A percentile compares a stretch with the other conserved stretches of the same genome.
Evolutionary conservation across 2,329 filamentous ascomycete genomes (phyloP).

Genomic region (Aspergillus arachidicola): DNA sequence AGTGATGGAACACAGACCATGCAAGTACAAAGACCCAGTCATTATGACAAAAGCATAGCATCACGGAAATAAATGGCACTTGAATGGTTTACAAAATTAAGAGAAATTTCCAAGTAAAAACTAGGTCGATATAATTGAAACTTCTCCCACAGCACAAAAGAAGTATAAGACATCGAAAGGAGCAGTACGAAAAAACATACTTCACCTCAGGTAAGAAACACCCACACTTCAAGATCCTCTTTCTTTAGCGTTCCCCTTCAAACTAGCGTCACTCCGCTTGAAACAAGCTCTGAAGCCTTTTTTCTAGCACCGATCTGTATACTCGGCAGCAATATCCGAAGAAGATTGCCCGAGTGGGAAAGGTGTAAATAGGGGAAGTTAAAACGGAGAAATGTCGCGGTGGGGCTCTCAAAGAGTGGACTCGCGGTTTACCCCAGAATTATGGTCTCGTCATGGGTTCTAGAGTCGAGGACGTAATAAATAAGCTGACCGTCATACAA

Average conservation of each 20-base stretch:
- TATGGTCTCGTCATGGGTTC: neutral
- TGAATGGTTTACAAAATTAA: neutral
- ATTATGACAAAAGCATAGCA: neutral
- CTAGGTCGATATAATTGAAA: neutral
- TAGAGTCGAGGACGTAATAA: neutral
- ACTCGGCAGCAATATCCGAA: conserved; percentile 1
- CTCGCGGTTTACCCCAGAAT: neutral
- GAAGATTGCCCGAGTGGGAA: conserved; percentile 5
- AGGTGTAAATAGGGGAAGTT: conserved; percentile 8
- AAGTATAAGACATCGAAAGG: neutral
- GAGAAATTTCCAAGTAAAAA: neutral
- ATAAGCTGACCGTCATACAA: neutral
- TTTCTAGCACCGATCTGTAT: neutral
- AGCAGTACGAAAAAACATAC: neutral
- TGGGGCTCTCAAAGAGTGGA: conserved; percentile 4
- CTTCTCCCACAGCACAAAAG: neutral
- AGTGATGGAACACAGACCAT: neutral
- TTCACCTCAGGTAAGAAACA: neutral
- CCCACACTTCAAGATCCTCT: neutral
- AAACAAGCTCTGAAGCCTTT: neutral
- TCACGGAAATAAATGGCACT: neutral
- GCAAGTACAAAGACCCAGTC: neutral
- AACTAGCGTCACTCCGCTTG: neutral
- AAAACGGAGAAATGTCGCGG: neutral
- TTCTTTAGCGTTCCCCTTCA: neutral